Evolutionary conservation across 495 filamentous ascomycete species (phyloP), one percentile per base, ranked within the genome.

Genomic region (Staphylotrichum longicolle): DNA sequence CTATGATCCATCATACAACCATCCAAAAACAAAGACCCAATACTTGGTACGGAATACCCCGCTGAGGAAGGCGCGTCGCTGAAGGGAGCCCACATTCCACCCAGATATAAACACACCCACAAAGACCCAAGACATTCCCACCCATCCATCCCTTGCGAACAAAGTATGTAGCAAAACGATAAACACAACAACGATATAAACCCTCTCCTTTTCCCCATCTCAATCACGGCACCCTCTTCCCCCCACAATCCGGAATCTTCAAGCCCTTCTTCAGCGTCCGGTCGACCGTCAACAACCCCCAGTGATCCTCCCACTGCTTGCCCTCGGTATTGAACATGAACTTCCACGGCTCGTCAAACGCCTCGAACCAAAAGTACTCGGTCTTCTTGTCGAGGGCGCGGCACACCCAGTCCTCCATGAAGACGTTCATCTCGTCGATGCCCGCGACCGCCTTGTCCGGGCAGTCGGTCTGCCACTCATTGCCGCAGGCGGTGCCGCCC

Each of bases 271-370:
- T 98, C 69, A 98, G 71, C 27, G 92, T 91, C 57, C 94, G 85
- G 62, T 89, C 85, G 2, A 89, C 80, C 72, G 96, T 91, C 85
- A 98, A 87, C 27, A 98, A 75, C 35, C 94, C 94, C 93, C 93
- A 98, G 68, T 96, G 89, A 68, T 95, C 91, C 75, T 98, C 94
- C 93, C 93, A 97, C 58, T 90, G 79, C 75, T 92, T 80, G 11
- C 82, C 85, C 1, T 75, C 70, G 3, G 74, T 78, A 70, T 98
- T 87, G 73, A 84, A 95, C 32, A 66, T 62, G 32, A 88, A 75
- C 76, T 97, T 97, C 94, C 94, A 98, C 3, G 93, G 91, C 75
- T 96, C 93, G 68, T 96, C 93, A 68, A 96, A 97, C 14, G 91
- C 91, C 73, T 91, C 88, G 68, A 96, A 96, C 94, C 93, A 97